These are phyloP conservation scores for Chalciporus sphaerocephalus DNA, from an alignment of 768 basidiomycete genomes.

Conservation along the genomic window DNA sequence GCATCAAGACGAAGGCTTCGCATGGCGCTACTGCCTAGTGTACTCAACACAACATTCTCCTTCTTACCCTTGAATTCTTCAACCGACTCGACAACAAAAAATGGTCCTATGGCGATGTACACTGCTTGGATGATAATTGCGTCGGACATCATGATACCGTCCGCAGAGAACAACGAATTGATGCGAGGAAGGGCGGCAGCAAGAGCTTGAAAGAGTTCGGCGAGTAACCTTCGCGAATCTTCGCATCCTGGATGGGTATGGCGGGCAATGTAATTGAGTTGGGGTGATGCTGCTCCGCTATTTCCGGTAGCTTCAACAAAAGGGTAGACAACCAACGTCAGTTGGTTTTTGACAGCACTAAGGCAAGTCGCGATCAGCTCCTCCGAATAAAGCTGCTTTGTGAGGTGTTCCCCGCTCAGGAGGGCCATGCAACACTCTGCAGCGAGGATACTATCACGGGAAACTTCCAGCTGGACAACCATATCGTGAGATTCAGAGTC, in stretches of 20 bases:
- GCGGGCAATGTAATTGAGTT: constrained; percentile 51
- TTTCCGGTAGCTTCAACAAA: constrained; percentile 69
- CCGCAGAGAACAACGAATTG: constrained; percentile 66
- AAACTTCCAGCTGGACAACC: constrained; percentile 50
- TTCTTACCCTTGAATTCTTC: constrained; percentile 59
- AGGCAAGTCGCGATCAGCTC: constrained; percentile 85
- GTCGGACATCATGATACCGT: constrained; percentile 74
- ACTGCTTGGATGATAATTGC: constrained; percentile 87
- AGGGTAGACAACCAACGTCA: constrained; percentile 77
- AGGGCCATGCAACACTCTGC: constrained; percentile 81
- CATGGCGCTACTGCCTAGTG: constrained; percentile 76
- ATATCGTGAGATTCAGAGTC: constrained; percentile 52
- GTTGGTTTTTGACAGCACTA: constrained; percentile 69
- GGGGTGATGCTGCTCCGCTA: constrained; percentile 38
- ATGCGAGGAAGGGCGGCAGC: constrained; percentile 71
- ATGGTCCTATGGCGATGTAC: constrained; percentile 90
- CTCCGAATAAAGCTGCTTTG: constrained; percentile 94
- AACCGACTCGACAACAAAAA: constrained; percentile 77
- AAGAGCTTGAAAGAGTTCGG: constrained; percentile 70
- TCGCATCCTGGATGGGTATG: constrained; percentile 33
- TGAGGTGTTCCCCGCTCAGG: constrained; percentile 70
- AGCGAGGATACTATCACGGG: constrained; percentile 71
- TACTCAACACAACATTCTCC: constrained; percentile 51
- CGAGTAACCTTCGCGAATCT: constrained; percentile 45
- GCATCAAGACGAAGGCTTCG: constrained; percentile 78